Evolutionary conservation across 768 basidiomycete genomes (phyloP).

Genomic region (Rhizopogon salebrosus): DNA sequence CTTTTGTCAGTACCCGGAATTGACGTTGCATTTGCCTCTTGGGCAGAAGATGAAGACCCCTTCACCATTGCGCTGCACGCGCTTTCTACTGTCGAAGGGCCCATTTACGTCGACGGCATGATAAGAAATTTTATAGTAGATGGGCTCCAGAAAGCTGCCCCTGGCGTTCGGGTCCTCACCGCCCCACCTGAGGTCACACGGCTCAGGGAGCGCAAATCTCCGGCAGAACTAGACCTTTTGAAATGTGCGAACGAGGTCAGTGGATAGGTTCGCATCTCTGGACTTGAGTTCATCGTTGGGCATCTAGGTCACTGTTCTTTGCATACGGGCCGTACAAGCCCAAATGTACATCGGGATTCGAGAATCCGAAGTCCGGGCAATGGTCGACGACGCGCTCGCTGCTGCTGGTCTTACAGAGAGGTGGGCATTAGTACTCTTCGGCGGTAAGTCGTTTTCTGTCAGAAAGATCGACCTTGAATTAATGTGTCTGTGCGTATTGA

Average conservation of each 20-base stretch:
- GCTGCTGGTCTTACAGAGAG: conserved; percentile 54
- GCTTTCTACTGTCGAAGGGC: conserved; percentile 19
- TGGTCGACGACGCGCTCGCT: conserved; percentile 52
- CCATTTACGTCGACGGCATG: conserved; percentile 56
- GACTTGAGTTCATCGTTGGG: background rate
- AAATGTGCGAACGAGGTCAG: conserved; percentile 76
- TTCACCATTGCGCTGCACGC: conserved; percentile 44
- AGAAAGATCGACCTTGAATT: too few relatives aligned
- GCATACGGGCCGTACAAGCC: conserved; percentile 60
- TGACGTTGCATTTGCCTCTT: conserved; percentile 43
- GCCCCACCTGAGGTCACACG: conserved; percentile 52
- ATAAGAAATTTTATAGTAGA: conserved; percentile 62
- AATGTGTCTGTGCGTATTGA: background rate
- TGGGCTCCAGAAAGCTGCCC: conserved; percentile 46
- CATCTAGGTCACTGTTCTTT: conserved; percentile 66
- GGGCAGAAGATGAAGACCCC: conserved; percentile 68
- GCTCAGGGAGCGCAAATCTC: conserved; percentile 71
- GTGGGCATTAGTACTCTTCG: conserved; percentile 70
- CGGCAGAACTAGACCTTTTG: conserved; percentile 63
- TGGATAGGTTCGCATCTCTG: background rate
- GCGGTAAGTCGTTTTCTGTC: conserved; percentile 42
- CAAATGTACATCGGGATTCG: conserved; percentile 65
- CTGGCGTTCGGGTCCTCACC: conserved; percentile 34
- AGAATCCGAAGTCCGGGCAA: conserved; percentile 62
- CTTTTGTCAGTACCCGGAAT: conserved; percentile 48